These are phyloP conservation scores for Pochonia chlamydosporia DNA, from an alignment of 2,329 filamentous ascomycete genomes.

Conservation along the genomic window DNA sequence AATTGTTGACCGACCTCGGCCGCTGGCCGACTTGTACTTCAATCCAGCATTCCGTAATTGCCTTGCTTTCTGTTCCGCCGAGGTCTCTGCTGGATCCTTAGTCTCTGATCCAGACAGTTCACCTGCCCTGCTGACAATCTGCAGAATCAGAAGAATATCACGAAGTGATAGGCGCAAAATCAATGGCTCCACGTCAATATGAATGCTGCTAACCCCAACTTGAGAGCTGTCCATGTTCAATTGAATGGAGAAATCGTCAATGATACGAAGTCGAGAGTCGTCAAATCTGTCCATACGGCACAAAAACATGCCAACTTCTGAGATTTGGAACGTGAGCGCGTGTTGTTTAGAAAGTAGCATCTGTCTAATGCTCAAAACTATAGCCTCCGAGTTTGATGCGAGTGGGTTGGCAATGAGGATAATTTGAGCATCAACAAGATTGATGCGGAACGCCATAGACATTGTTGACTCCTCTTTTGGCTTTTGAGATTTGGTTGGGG, in stretches of 20 bases:
- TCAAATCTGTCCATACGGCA: constrained; percentile 99
- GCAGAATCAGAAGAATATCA: constrained; percentile 88
- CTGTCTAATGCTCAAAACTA: constrained; percentile 91
- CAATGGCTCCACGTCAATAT: constrained; percentile 83
- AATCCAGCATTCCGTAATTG: constrained; percentile 44
- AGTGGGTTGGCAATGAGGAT: constrained; percentile 94
- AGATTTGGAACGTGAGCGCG: constrained; percentile 86
- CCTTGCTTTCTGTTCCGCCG: constrained; percentile 49
- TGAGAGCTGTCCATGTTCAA: constrained; percentile 73
- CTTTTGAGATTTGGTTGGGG: background rate
- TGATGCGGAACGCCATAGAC: constrained; percentile 81
- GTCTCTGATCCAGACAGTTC: constrained; percentile 70
- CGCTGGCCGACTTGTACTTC: constrained; percentile 52
- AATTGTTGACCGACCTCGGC: constrained; percentile 48
- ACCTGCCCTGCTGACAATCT: constrained; percentile 86
- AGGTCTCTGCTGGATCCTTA: constrained; percentile 28
- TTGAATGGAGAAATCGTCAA: constrained; percentile 93
- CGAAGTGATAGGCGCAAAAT: constrained; percentile 85
- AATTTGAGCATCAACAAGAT: constrained; percentile 92
- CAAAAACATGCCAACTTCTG: constrained; percentile 94
- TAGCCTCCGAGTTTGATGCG: constrained; percentile 85
- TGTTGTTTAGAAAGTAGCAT: constrained; percentile 90
- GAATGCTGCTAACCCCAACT: constrained; percentile 66
- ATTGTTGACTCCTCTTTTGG: constrained; percentile 38
- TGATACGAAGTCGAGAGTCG: constrained; percentile 78